Base-by-base conservation (phyloP, 129 eudicot species). In the Flaveria bidentis region DNA sequence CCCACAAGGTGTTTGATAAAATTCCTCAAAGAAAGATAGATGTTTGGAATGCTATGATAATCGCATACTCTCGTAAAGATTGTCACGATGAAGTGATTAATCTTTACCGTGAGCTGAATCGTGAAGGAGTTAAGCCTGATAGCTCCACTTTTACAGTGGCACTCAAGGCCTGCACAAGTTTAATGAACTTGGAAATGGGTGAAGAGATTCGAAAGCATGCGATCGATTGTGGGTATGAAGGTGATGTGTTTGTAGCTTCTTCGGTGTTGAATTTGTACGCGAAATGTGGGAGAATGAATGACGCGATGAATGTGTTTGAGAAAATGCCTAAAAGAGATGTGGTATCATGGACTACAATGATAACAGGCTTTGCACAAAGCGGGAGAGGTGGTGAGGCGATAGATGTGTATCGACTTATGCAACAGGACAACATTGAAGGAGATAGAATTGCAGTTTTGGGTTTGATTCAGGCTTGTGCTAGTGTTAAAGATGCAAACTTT, bases 71-170 rank as follows among this genome's bases (percentile, higher is more conserved):
- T 18, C 81, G 87, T 25, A 65, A 45, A 17, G 80, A 50, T 51
- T 12, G 75, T 45, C 86, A 87, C 1, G 45, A 25, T 71, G 86
- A 92, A 70, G 96, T 86, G 15, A 66, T 88, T 11, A 62, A 76
- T 36, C 78, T 92, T 2, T 90, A 86, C 76, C 76, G 45, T 18
- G 75, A 72, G 23, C 76, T 90, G 87, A 76, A 65, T 36, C 42
- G 30, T 45, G 85, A 84, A 62, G 88, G 85, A 45, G 77, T 86
- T 77, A 81, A 69, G 63, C 92, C 90, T 4, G 98, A 92, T 57
- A 92, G 98, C 88, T 92, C 98, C 45, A 86, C 98, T 60, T 92
- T 92, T 79, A 92, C 96, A 0, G 76, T 90, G 55, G 85, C 92
- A 4, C 82, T 90, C 73, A 92, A 88, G 81, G 96, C 98, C 65